phyloP scores from a whole-genome alignment of 2,329 filamentous ascomycete species.

The Pleochaeta shiraiana region DNA sequence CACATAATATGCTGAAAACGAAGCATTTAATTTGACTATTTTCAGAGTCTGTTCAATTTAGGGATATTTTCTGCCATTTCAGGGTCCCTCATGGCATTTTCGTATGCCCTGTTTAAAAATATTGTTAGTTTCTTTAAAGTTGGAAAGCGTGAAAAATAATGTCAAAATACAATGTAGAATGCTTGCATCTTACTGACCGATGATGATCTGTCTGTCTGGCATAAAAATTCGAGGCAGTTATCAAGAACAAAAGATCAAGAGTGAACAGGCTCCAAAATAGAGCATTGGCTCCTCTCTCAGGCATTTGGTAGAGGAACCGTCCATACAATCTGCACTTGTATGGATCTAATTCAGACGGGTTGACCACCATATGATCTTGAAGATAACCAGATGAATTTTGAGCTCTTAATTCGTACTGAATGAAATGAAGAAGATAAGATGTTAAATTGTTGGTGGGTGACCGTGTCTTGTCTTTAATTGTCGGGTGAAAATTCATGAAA shows the following conservation, averaged over 20 bases:
- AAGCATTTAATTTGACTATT: conserved; percentile 12
- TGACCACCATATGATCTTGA: neutral
- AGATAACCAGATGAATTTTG: too few relatives aligned
- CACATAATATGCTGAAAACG: conserved; percentile 22
- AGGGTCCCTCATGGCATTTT: neutral
- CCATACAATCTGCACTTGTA: neutral
- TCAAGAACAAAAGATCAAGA: neutral
- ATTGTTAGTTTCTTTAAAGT: too few relatives aligned
- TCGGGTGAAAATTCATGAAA: too few relatives aligned
- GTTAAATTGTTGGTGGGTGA: too few relatives aligned
- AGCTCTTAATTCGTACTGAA: too few relatives aligned
- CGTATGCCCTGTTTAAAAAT: neutral
- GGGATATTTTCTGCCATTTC: neutral
- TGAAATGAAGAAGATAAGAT: too few relatives aligned
- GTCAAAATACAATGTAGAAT: too few relatives aligned
- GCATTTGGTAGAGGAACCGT: neutral
- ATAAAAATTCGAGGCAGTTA: neutral
- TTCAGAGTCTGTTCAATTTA: neutral
- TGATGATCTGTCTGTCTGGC: neutral
- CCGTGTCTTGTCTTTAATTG: too few relatives aligned
- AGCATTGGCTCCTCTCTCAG: neutral
- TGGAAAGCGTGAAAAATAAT: neutral
- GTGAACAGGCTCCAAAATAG: neutral
- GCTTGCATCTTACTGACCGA: neutral
- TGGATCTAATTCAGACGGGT: neutral